Evolutionary conservation across 2,329 filamentous ascomycete species (phyloP), one percentile per base, ranked within the genome.

Genomic region (Xylaria sp.): DNA sequence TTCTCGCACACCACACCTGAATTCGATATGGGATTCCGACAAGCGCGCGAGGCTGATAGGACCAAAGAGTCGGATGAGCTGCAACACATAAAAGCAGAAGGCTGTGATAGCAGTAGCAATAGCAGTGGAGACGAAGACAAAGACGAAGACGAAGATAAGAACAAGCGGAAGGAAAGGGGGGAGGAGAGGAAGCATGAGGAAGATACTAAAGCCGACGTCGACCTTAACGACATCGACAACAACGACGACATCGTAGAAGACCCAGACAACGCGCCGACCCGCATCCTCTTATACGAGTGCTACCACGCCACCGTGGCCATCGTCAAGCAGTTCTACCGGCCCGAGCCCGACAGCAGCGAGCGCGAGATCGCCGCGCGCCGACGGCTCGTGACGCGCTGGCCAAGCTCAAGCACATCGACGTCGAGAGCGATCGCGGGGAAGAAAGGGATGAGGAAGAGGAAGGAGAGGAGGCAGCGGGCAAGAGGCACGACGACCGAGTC

Each of bases 221-320:
- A 73, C 17, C 64, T 80, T 1, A 74, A n/a, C n/a, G n/a, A n/a
- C n/a, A n/a, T n/a, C n/a, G n/a, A n/a, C n/a, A n/a, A n/a, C n/a
- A n/a, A n/a, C n/a, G n/a, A n/a, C n/a, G n/a, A n/a, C n/a, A n/a
- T n/a, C n/a, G n/a, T 84, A 46, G 79, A 84, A 46, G 80, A 82
- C 61, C 69, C 71, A 19, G 74, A 76, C n/a, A 78, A 79, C 60
- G 79, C 78, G 0, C 69, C 75, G n/a, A 73, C 80, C 2, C 79
- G 85, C 11, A 69, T 86, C 6, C 72, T 88, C 2, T 72, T 89
- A 2, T 89, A 88, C 73, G 79, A 83, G 64, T 85, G 83, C 69
- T 88, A 86, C 70, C 84, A 87, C 65, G 80, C 84, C 3, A 76
- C 83, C 0, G 79, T 81, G 4, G 73, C 77, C 40, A 79, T 88